Conservation (phyloP, 306 rosid genomes). For the Betula pendula region DNA sequence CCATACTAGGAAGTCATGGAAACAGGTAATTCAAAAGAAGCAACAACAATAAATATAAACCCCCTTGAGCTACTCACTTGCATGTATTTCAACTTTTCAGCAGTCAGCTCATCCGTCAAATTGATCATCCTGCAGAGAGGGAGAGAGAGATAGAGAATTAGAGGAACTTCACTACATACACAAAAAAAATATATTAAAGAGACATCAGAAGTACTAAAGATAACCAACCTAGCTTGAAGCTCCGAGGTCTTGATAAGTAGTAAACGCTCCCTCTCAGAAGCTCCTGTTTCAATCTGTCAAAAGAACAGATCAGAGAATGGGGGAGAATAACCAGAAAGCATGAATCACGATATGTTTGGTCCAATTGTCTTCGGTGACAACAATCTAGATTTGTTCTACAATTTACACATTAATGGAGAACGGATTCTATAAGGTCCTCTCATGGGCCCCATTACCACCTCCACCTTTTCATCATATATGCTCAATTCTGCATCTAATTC, state of each 20-base stretch:
- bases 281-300: slow-evolving; percentile 62
- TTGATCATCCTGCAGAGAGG: slow-evolving; percentile 62
- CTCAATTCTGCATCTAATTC: background rate
- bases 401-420: background rate
- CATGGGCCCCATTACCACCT: background rate
- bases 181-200: background rate
- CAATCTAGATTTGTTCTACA: background rate
- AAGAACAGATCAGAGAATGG: slow-evolving; percentile 14
- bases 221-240: slow-evolving; percentile 77
- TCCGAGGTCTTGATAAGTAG: slow-evolving; percentile 72
- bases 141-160: background rate
- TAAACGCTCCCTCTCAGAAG: slow-evolving; percentile 75
- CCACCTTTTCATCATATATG: background rate
- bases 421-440: background rate
- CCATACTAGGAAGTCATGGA: background rate
- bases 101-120: slow-evolving; percentile 70
- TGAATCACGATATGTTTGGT: background rate
- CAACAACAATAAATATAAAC: slow-evolving; percentile 10
- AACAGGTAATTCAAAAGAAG: background rate
- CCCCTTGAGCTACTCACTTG: slow-evolving; percentile 59
- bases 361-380: background rate
- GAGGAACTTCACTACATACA: background rate
- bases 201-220: slow-evolving; percentile 16
- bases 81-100: slow-evolving; percentile 73
- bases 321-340: slow-evolving; percentile 1